phyloP scores from a whole-genome alignment of 371 early-diverging fungal genomes.

The Mucor ambiguus region DNA sequence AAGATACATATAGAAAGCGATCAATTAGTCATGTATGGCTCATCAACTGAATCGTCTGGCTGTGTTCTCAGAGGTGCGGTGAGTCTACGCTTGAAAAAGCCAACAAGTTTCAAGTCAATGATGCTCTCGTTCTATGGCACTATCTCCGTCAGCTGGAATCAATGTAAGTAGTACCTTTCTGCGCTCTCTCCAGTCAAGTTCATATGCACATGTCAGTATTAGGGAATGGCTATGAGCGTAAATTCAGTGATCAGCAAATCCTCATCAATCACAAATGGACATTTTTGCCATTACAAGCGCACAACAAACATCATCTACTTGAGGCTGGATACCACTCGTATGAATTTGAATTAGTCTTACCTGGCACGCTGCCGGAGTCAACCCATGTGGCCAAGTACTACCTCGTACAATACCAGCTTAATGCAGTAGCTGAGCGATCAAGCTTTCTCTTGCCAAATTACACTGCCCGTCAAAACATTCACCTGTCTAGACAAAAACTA shows the following conservation, averaged over 20 bases:
- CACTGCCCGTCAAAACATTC: slow-evolving; percentile 19
- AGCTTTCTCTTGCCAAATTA: slow-evolving; percentile 24
- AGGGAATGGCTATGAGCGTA: slow-evolving; percentile 31
- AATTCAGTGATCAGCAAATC: slow-evolving; percentile 17
- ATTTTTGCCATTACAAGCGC: slow-evolving; percentile 25
- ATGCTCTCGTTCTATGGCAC: slow-evolving; percentile 25
- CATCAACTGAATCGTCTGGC: slow-evolving; percentile 34
- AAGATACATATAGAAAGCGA: slow-evolving; percentile 37
- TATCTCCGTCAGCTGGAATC: slow-evolving; percentile 30
- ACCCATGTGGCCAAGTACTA: slow-evolving; percentile 32
- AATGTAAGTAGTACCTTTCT: slow-evolving; percentile 22
- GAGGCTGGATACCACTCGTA: slow-evolving; percentile 27
- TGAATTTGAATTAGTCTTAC: slow-evolving; percentile 38
- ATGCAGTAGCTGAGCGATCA: slow-evolving; percentile 31
- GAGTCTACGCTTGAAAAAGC: slow-evolving; percentile 21
- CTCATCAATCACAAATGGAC: slow-evolving; percentile 35
- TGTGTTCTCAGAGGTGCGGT: slow-evolving; percentile 38
- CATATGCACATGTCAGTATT: slow-evolving; percentile 1
- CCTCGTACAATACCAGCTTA: slow-evolving; percentile 31
- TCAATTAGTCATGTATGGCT: slow-evolving; percentile 35
- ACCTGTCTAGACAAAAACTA: slow-evolving; percentile 26
- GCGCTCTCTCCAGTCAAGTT: no score
- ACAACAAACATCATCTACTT: slow-evolving; percentile 6
- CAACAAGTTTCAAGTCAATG: slow-evolving; percentile 27
- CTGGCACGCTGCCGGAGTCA: slow-evolving; percentile 38